These are phyloP conservation scores for Striga hermonthica DNA, from an alignment of 305 asterid species.

Conservation along the genomic window DNA sequence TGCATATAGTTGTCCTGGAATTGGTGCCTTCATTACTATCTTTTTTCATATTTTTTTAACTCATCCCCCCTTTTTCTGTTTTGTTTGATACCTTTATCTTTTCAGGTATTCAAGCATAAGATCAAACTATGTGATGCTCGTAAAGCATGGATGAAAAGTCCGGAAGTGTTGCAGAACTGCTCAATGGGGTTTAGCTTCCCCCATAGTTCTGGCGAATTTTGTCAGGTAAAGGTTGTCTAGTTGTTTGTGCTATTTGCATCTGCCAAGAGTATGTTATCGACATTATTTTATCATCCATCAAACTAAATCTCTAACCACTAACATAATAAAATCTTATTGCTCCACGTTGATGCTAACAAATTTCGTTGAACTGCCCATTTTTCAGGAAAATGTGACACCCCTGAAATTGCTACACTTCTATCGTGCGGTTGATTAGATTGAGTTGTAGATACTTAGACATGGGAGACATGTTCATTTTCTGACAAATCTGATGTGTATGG, in stretches of 20 bases:
- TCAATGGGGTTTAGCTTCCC: slow-evolving; percentile 74
- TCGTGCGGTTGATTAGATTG: slow-evolving; percentile 43
- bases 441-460: slow-evolving; percentile 27
- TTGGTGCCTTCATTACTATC: slow-evolving; percentile 4
- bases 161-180: slow-evolving; percentile 69
- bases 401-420: slow-evolving; percentile 72
- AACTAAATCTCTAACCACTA: slow-evolving; percentile 4
- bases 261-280: not conserved
- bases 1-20: slow-evolving; percentile 15
- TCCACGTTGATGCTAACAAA: slow-evolving; percentile 22
- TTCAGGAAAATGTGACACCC: slow-evolving; percentile 52
- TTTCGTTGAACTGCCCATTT: slow-evolving; percentile 24
- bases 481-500: slow-evolving; percentile 26
- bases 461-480: slow-evolving; percentile 16
- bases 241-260: not conserved
- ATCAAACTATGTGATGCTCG: slow-evolving; percentile 72
- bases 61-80: not conserved
- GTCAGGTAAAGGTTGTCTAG: slow-evolving; percentile 41
- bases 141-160: slow-evolving; percentile 82
- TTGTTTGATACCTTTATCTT: slow-evolving; percentile 4
- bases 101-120: slow-evolving; percentile 71
- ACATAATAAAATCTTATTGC: not conserved
- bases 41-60: not conserved
- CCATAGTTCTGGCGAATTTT: slow-evolving; percentile 37
- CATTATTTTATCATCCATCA: not conserved